Base-by-base conservation (phyloP, 2,329 filamentous ascomycete genomes). In the Monilinia vaccinii-corymbosi region DNA sequence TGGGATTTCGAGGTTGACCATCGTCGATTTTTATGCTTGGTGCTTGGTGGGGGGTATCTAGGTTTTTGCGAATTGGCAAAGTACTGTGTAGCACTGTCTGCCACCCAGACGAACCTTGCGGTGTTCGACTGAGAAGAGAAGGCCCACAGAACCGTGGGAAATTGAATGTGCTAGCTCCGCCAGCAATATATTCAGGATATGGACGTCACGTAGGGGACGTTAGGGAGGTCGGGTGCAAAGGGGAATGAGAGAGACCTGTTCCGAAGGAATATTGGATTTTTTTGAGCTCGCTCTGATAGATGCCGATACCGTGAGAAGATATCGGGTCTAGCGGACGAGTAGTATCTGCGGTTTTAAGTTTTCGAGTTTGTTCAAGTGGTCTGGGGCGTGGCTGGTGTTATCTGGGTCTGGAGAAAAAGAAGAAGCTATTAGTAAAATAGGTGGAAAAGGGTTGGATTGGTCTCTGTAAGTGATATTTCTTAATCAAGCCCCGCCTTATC, bases 21-120 rank as follows among this genome's bases (percentile, higher is more conserved):
- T 97, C 79, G 88, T 86, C 82, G 23, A 45, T 21, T 8, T 21
- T 28, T 52, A 38, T 34, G 32, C 32, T 8, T 13, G 32, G 32
- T 53, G 32, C 36, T 42, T 58, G 18, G 38, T 55, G 56, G 38
- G 21, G 36, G 28, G 25, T 32, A 34, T 46, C 34, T 32, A 2
- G 28, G 9, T 47, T 51, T 45, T 42, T 36, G 49, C 50, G 57
- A 63, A 61, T 61, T 62, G 50, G 64, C 64, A 64, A 69, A 70
- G 79, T 80, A 84, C 82, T 81, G 86, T 88, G 88, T 88, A 94
- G 91, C 91, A 89, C 91, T 91, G 88, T 91, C 91, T 95, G 86
- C 89, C 85, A 82, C 90, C 85, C 90, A 95, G 91, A 93, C 89
- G 90, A 92, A 92, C 88, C 84, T 87, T 91, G 88, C 84, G 85